Evolutionary conservation across 2,329 filamentous ascomycete genomes (phyloP).

Genomic region (Hyphodiscus sp.): DNA sequence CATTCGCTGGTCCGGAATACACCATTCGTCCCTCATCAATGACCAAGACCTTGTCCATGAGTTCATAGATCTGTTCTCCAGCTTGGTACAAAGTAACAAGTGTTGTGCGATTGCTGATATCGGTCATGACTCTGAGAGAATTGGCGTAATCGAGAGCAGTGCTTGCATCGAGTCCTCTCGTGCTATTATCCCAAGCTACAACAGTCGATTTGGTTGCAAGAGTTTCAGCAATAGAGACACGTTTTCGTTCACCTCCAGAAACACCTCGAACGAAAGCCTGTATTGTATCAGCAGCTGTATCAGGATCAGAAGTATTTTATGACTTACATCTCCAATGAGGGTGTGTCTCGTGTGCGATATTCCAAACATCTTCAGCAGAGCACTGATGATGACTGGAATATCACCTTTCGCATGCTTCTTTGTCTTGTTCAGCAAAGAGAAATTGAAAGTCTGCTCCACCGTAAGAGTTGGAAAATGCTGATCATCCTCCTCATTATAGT

Average conservation of each 20-base stretch:
- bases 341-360: slow-evolving; percentile 72
- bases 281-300: background rate
- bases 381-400: slow-evolving; percentile 63
- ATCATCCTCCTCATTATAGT: slow-evolving; percentile 74
- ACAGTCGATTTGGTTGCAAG: slow-evolving; percentile 48
- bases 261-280: slow-evolving; percentile 56
- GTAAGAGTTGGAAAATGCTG: slow-evolving; percentile 67
- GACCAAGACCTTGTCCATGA: slow-evolving; percentile 64
- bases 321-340: slow-evolving; percentile 56
- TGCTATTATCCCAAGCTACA: slow-evolving; percentile 35
- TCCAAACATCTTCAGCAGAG: slow-evolving; percentile 70
- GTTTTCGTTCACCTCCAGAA: slow-evolving; percentile 69
- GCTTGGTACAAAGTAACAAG: slow-evolving; percentile 70
- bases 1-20: slow-evolving; percentile 60
- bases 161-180: slow-evolving; percentile 65
- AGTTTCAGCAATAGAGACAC: slow-evolving; percentile 77
- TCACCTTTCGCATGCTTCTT: slow-evolving; percentile 56
- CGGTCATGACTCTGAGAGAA: slow-evolving; percentile 56
- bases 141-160: slow-evolving; percentile 69
- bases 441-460: slow-evolving; percentile 71
- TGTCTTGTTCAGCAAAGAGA: slow-evolving; percentile 70
- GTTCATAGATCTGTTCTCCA: slow-evolving; percentile 60
- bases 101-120: slow-evolving; percentile 57
- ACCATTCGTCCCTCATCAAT: slow-evolving; percentile 65
- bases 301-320: slow-evolving; percentile 37